Evolutionary conservation across 2,329 filamentous ascomycete genomes (phyloP), one percentile per base, ranked within the genome.

Genomic region (Didymella lethalis): DNA sequence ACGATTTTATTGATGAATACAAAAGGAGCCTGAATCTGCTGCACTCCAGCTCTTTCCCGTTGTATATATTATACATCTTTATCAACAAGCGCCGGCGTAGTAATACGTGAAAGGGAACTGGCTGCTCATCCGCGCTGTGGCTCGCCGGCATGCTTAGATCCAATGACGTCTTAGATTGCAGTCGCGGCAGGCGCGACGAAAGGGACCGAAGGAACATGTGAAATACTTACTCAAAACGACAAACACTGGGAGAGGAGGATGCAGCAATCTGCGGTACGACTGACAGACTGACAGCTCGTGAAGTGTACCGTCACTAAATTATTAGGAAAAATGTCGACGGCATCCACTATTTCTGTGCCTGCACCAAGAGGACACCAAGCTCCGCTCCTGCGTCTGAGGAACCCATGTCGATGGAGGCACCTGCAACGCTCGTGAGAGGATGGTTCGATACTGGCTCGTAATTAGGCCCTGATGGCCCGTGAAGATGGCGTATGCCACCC

Each of bases 391-490:
- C 50, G 54, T 59, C 53, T 59, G 52, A 62, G 53, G 48, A 47
- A 64, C 55, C 63, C 68, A 65, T 70, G 62, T 66, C 57, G 25
- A 61, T 54, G 53, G 28, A 58, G 51, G 32, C 57, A 25, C 53
- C 60, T 66, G 61, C 66, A 59, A 61, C 46, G 44, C 67, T 70
- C 65, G 64, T 64, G 59, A 70, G 66, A 75, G 58, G 50, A 67
- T 75, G 64, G 65, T 67, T 66, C 68, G 70, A 73, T 64, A 52
- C 48, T 45, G 52, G 25, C 62, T 64, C 59, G 66, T 60, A 57
- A 64, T 55, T 54, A 61, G 62, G 57, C 50, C 57, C 56, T 63
- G 48, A 55, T 63, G 59, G 64, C 54, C 68, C 66, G 64, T 64
- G 57, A 61, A 67, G 56, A 57, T 55, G 59, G 59, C 57, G 61